Base-by-base conservation (phyloP, 345 rosid species). In the Citrus sinensis region DNA sequence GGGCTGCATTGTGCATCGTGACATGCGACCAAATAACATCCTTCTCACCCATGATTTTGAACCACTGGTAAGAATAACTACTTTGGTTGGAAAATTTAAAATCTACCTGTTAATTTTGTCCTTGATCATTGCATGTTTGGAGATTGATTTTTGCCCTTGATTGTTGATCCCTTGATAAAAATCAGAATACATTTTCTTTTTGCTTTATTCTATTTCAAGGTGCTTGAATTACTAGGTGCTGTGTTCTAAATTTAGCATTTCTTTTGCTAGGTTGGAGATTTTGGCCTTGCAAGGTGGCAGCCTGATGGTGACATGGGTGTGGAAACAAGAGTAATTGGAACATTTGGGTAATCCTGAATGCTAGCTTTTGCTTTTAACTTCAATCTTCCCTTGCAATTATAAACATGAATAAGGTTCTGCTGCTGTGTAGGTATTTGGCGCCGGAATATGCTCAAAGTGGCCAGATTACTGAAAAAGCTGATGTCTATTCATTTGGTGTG, bases 261-360 rank as follows among this genome's bases (percentile, higher is more conserved):
- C 37, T 58, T 69, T 67, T 63, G 61, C 56, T 80, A 97, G 99
- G 99, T 97, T 79, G 99, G 99, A 59, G 99, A 97, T 86, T 94
- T 97, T 85, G 99, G 99, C 81, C 85, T 97, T 9, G 99, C 98
- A n/a, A 89, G 99, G 83, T 97, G 99, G 99, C 99, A 97, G 80
- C 99, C 99, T 79, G 97, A 97, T 86, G 99, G 98, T n/a, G 94
- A 93, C 80, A 86, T 86, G 17, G 98, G 98, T 58, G 98, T 92
- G 72, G 97, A 94, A 63, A 97, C 99, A 35, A 88, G 99, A 84
- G 99, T 97, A 42, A 97, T 97, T 59, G 98, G 99, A 83, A 97
- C 99, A 39, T 94, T 97, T 63, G 99, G 99, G 99, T 96, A 88
- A 82, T 78, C 69, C 80, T 68, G 54, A 76, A 46, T 27, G 37